Base-by-base conservation (phyloP, 2,329 filamentous ascomycete species). In the Nannizziopsis barbatae region DNA sequence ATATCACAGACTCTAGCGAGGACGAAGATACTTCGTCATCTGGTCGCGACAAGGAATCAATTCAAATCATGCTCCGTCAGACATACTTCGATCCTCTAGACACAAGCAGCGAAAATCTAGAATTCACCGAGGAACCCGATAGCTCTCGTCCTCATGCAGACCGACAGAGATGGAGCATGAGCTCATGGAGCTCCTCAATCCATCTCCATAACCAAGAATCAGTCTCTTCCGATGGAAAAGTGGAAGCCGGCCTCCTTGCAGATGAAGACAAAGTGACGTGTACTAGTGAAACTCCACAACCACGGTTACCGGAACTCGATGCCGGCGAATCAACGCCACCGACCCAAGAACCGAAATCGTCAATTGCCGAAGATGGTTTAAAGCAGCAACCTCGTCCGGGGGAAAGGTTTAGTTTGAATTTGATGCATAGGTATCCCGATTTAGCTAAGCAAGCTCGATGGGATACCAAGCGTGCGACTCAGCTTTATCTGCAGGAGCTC, bases 381-480 rank as follows among this genome's bases (percentile, higher is more conserved):
- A 37, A 42, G 15, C 45, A 48, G 17, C n/a, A 30, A 31, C 8
- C 31, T 5, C 45, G 45, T 10, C 32, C 45, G 6, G 33, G 15
- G 10, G 40, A 48, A 38, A 37, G 53, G 11, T 51, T 49, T 31
- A 54, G 50, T 31, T 47, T 52, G 39, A 50, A 54, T 39, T 47
- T 56, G 45, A 49, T 52, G 42, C 51, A 54, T 14, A 52, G 70
- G n/a, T 73, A 74, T 9, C 74, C 75, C 11, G 70, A 71, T 45
- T 60, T 79, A 46, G 73, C 72, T n/a, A 71, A 71, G 53, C 67
- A 74, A 50, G 71, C 71, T 6, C 68, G 71, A 31, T 78, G 74
- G 71, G 72, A 75, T 45, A 72, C 74, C 1, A 74, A 72, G 49
- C 72, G 73, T 49, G 72, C 74, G 2, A 75, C 72, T 2, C 72